Conservation (phyloP, 176 grass and related monocot genomes). For the Neostapfia colusana region DNA sequence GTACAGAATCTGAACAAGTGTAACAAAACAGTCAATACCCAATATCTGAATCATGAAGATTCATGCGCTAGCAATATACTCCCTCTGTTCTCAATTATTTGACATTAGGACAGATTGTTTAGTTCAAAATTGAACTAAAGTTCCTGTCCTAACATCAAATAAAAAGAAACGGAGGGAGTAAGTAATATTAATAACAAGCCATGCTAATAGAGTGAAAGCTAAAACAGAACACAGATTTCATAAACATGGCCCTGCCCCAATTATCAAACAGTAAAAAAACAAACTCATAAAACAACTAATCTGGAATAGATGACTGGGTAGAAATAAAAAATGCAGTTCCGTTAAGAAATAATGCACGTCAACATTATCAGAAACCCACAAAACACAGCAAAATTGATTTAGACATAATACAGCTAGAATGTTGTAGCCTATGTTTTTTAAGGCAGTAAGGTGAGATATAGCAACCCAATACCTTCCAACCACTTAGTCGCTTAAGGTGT, state of each 20-base stretch:
- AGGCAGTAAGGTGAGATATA: too few species aligned
- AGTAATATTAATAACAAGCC: neutral
- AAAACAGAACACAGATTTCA: neutral
- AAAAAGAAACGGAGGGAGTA: too few species aligned
- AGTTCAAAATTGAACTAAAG: too few species aligned
- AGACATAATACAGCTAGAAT: neutral
- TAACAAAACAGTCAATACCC: neutral
- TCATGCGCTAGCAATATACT: neutral
- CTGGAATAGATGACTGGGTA: neutral
- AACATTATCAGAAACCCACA: too few species aligned
- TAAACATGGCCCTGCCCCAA: neutral
- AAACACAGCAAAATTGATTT: neutral
- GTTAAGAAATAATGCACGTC: neutral
- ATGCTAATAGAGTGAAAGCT: neutral
- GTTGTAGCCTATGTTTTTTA: too few species aligned
- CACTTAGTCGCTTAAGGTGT: too few species aligned
- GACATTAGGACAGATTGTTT: too few species aligned
- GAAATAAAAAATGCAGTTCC: neutral
- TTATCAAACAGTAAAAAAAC: neutral
- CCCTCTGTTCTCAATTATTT: too few species aligned
- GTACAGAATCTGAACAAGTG: slow-evolving; percentile 49
- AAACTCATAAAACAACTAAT: neutral
- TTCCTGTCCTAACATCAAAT: too few species aligned
- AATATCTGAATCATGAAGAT: neutral
- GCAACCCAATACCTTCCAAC: too few species aligned